Base-by-base conservation (phyloP, 2,329 filamentous ascomycete species). In the Fusarium sp. region DNA sequence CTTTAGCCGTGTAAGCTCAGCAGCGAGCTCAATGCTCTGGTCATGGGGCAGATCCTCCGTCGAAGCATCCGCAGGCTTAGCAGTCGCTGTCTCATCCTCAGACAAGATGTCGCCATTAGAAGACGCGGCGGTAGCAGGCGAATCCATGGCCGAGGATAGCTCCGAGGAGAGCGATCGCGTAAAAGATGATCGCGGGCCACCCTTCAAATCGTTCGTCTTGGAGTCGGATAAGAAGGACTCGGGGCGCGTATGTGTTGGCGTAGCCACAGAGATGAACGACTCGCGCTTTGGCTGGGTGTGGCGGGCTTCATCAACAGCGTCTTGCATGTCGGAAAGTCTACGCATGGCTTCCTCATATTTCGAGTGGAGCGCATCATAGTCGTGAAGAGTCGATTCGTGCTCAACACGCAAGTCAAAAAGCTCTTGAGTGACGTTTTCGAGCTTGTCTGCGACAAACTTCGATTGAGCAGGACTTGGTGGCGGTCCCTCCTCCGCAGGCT, bases 91-190 rank as follows among this genome's bases (percentile, higher is more conserved):
- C 10, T 78, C 79, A 11, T 80, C 78, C 13, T 81, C 80, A 15
- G 77, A 78, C 19, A 71, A 67, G 14, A 72, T 62, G 69, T 90
- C 89, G 62, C 84, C 83, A 76, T 90, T 88, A 71, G 88, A 89
- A 50, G 86, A 85, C 72, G 91, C 89, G 67, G 84, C 84, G 68
- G 89, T 90, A 74, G 85, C 85, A 73, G 89, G 88, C 77, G 92
- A 93, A 76, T 92, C 92, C 87, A 92, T 89, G 84, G 89, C 93
- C 79, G 92, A 97, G 76, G 93, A 97, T 79, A 97, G 88, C 83
- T 98, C 96, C 82, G 94, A 96, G 71, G 94, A 98, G 73, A 98
- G 91, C 76, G 94, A 97, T 80, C 91, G 94, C 83, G 94, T 94
- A 38, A 77, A 73, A 76, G 92, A 94, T 80, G 92, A 93, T 71